A percentile compares a stretch with the other conserved stretches of the same genome.
Conservation (phyloP, 2,329 filamentous ascomycete genomes). For the Cryphonectria radicalis region DNA sequence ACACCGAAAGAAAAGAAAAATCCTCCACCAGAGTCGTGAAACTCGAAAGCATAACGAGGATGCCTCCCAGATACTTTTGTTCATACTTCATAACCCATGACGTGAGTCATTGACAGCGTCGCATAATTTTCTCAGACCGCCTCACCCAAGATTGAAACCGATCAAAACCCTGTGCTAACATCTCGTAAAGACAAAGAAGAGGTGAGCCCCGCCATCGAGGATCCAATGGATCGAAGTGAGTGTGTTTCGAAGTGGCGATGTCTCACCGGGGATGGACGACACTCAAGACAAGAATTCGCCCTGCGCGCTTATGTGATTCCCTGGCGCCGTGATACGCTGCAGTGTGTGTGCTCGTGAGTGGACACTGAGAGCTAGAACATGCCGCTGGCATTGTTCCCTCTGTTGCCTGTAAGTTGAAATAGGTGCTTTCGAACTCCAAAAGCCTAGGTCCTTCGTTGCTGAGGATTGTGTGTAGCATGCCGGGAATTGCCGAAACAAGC, state of each 20-base stretch:
- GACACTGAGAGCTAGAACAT: neutral
- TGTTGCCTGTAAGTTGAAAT: neutral
- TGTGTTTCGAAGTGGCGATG: neutral
- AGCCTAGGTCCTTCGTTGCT: neutral
- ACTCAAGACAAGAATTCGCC: neutral
- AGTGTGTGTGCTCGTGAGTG: neutral
- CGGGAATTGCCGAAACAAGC: neutral
- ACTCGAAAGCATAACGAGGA: neutral
- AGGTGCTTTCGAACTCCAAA: neutral
- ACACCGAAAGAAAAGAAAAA: neutral
- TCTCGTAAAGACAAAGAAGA: neutral
- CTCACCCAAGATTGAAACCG: neutral
- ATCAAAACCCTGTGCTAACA: neutral
- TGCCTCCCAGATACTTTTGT: conserved; percentile 12
- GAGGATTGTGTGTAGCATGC: neutral
- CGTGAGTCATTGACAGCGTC: conserved; percentile 12
- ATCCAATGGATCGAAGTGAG: neutral
- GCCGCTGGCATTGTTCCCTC: neutral
- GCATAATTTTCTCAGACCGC: neutral
- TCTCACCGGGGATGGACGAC: neutral
- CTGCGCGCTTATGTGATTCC: neutral
- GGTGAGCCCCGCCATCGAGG: neutral
- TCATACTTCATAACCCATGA: conserved; percentile 12
- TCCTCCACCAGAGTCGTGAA: neutral
- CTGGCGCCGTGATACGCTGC: neutral